Evolutionary conservation across 2,329 filamentous ascomycete species (phyloP).

Genomic region (Bisporella sp.): DNA sequence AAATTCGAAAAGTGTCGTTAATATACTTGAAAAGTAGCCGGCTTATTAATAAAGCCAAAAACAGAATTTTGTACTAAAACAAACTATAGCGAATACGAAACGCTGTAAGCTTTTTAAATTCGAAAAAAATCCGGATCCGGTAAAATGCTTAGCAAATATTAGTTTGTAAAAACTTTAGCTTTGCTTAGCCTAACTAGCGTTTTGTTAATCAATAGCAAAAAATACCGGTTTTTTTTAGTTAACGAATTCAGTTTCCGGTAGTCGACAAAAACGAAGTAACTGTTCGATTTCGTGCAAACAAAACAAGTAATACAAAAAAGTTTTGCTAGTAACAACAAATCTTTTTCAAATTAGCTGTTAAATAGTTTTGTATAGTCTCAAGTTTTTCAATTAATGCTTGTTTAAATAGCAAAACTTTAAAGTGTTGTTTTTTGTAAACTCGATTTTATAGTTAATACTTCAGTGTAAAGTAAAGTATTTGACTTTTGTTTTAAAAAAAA

Average conservation of each 20-base stretch:
- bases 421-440: no score
- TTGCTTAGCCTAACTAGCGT: background rate
- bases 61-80: background rate
- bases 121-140: background rate
- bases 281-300: background rate
- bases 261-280: no score
- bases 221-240: no score
- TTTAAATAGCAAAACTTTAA: no score
- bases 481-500: background rate
- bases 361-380: background rate
- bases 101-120: constrained; percentile 1
- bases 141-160: constrained; percentile 1
- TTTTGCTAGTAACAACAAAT: no score
- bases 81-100: no score
- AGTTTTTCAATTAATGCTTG: background rate
- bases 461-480: background rate
- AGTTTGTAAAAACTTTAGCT: constrained; percentile 5
- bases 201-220: background rate
- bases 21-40: constrained; percentile 2
- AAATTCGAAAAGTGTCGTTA: constrained; percentile 3
- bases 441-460: background rate
- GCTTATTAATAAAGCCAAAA: constrained; percentile 2
- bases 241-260: no score
- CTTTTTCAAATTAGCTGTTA: no score
- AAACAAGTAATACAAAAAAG: background rate